phyloP scores from a whole-genome alignment of 2,329 filamentous ascomycete genomes.

The Venturia aucupariae region DNA sequence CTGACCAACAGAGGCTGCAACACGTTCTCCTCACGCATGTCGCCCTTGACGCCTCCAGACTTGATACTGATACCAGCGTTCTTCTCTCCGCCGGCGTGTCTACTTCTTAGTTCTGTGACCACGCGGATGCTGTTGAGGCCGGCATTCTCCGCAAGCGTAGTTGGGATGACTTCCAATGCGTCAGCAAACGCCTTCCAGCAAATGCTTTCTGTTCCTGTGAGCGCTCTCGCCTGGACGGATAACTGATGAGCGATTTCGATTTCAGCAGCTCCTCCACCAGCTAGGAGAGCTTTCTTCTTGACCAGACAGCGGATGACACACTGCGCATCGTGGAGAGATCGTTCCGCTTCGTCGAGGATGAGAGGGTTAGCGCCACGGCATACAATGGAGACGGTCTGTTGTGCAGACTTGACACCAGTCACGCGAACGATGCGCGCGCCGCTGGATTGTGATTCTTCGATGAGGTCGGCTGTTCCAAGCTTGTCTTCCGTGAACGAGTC shows the following conservation, averaged over 20 bases:
- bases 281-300: conserved; percentile 98
- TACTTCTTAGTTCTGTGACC: conserved; percentile 87
- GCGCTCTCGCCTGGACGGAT: conserved; percentile 67
- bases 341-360: conserved; percentile 94
- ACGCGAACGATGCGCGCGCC: conserved; percentile 93
- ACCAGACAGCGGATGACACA: conserved; percentile 96
- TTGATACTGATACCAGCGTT: conserved; percentile 98
- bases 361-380: conserved; percentile 88
- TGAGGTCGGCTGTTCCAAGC: conserved; percentile 82
- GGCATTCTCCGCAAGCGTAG: conserved; percentile 93
- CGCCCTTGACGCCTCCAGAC: conserved; percentile 90
- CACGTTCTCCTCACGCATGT: conserved; percentile 95
- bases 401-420: conserved; percentile 77
- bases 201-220: conserved; percentile 88
- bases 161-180: conserved; percentile 93
- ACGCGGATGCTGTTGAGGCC: conserved; percentile 98
- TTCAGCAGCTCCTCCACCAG: conserved; percentile 90
- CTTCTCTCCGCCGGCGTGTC: conserved; percentile 89
- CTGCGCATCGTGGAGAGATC: conserved; percentile 91
- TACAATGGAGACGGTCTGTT: conserved; percentile 84
- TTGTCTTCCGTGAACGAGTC: conserved; percentile 99
- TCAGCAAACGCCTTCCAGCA: conserved; percentile 99
- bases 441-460: conserved; percentile 82
- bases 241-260: conserved; percentile 90
- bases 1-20: conserved; percentile 92